A percentile compares a stretch with the other conserved stretches of the same genome.
phyloP scores from a whole-genome alignment of 768 basidiomycete species.

The Phlebiopsis gigantea region DNA sequence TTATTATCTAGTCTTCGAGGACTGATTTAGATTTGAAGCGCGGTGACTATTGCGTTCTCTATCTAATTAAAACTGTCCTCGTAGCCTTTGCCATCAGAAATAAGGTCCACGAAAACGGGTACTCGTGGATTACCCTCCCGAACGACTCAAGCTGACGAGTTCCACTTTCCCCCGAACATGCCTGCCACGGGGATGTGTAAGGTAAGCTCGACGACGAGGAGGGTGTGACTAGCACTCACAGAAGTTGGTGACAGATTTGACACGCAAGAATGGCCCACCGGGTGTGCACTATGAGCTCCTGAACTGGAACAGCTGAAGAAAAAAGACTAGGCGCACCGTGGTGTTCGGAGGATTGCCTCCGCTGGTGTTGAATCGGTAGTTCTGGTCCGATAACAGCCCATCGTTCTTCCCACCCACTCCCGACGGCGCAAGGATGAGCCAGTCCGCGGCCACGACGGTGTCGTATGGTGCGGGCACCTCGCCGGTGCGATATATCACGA shows the following conservation, averaged over 20 bases:
- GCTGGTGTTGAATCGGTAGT: constrained; percentile 2
- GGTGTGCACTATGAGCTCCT: constrained; percentile 18
- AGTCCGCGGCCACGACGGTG: background rate
- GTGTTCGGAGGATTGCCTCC: constrained; percentile 1
- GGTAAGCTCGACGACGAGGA: background rate
- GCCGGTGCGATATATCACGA: background rate
- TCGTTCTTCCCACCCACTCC: background rate
- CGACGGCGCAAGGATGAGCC: background rate
- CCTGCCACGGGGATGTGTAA: background rate
- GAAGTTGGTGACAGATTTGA: constrained; percentile 49
- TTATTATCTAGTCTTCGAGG: no score
- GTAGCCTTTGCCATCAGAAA: no score
- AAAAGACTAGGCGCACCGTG: background rate
- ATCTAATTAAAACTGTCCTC: no score
- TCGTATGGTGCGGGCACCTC: background rate
- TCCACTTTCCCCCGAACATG: background rate
- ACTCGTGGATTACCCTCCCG: no score
- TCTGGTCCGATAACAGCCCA: background rate
- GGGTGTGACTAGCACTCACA: constrained; percentile 32
- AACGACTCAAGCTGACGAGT: background rate
- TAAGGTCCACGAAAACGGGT: no score
- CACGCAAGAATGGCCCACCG: constrained; percentile 35
- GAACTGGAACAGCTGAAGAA: background rate
- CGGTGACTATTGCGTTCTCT: no score
- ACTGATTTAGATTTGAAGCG: no score